Evolutionary conservation across 129 eudicot genomes (phyloP), one percentile per base, ranked within the genome.

Genomic region (Rutidosis leptorrhynchoides): DNA sequence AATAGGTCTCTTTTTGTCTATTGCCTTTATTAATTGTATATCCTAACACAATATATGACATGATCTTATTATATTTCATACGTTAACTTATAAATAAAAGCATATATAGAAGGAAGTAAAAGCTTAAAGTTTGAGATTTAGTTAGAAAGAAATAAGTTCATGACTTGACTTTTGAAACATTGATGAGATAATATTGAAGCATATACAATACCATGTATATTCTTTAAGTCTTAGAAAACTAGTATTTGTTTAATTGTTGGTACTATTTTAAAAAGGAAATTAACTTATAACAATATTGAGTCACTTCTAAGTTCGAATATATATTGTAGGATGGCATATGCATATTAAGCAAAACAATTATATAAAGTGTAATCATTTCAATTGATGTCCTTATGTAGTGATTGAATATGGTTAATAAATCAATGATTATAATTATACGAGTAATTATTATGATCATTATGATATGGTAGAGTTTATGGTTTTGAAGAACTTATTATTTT

Each of bases 111-210:
- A 22, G 15, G 21, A n/a, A 17, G 28, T 8, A 32, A 32, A 35
- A 32, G 11, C 22, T 28, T 25, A 58, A 37, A 4, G 29, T n/a
- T 58, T 58, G 30, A 58, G 19, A 42, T 29, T 70, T 37, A 46
- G 33, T 70, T 70, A 6, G 3, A 58, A 57, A 16, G 9, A 45
- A 70, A 43, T 30, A 45, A 37, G 35, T 29, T 28, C 19, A 51
- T 57, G 55, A n/a, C 65, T 69, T 69, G 6, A 40, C 68, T 58
- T 70, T 70, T n/a, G 24, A 7, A 49, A 70, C 45, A 58, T 1
- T 45, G 33, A 58, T 27, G 5, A 4, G 48, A 70, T 58, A 43
- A 59, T 24, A 17, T 43, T 28, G 8, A 70, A 59, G 75, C 58
- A 45, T 70, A 48, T 27, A 23, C 68, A 20, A 54, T 52, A 23